Base-by-base conservation (phyloP, 495 filamentous ascomycete species). In the Pyrenula aspistea region DNA sequence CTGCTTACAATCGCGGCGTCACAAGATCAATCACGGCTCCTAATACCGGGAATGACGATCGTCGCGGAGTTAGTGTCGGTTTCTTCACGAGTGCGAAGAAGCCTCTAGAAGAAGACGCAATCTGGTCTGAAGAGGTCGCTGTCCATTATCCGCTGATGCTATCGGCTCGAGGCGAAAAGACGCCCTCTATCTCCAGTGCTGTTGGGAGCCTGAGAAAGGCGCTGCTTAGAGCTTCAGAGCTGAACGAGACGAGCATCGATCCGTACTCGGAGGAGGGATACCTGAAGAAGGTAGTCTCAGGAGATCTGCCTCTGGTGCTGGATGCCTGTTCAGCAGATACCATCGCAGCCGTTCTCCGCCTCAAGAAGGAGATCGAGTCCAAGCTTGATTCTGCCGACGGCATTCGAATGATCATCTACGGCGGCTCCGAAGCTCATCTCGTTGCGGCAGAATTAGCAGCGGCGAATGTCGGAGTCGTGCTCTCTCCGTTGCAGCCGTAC, bases 21-120 rank as follows among this genome's bases (percentile, higher is more conserved):
- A 80, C 77, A 25, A 65, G 66, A 51, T 75, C 75, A 0, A 67
- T 82, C 25, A 71, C 75, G 0, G 68, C 72, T 21, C 77, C 76
- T 20, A 50, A 65, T 1, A 61, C 53, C 12, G 52, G 31, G 31
- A 42, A 62, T 1, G 67, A 67, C 10, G 72, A 73, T 31, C 65
- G 71, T n/a, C 59, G 66, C 19, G 71, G 71, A n/a, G 71, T 80
- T 10, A 77, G 72, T 55, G 65, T 65, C 0, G 72, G 71, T 12
- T 69, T 81, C 55, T 62, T 64, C 2, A 77, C 73, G 2, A 65
- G 67, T 15, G 73, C 66, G 10, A 67, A 72, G 59, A 69, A 70
- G 49, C 62, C 63, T n/a, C 51, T 69, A 15, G 56, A 72, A 22
- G 63, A 77, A 24, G 69, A 66, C 12, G 73, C 68, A 0, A 62